phyloP scores from a whole-genome alignment of 1,139 yeast genomes.

The Yamadazyma atlantica region DNA sequence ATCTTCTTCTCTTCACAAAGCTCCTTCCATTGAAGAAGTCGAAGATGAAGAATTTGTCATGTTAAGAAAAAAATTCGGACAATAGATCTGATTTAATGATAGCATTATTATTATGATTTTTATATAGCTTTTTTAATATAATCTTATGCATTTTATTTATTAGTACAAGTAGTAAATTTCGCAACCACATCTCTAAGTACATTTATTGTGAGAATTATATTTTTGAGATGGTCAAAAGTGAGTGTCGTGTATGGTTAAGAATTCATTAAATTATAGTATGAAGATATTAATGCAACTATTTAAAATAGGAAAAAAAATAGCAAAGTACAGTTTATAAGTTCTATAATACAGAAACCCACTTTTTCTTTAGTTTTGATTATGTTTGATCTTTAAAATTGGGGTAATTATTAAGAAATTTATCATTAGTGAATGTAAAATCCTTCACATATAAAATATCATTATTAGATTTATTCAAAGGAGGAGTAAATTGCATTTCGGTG shows the following conservation, averaged over 20 bases:
- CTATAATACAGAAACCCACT: constrained; percentile 1
- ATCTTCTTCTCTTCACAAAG: constrained; percentile 16
- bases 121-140: background rate
- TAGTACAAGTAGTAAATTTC: background rate
- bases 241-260: background rate
- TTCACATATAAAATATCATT: constrained; percentile 40
- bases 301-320: background rate
- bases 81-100: constrained; percentile 9
- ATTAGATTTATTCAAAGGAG: constrained; percentile 23
- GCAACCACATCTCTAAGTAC: background rate
- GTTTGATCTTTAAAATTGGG: constrained; percentile 5
- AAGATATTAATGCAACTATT: background rate
- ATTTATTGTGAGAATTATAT: background rate
- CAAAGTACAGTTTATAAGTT: background rate
- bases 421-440: constrained; percentile 46
- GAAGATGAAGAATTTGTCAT: constrained; percentile 47
- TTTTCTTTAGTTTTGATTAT: too few relatives aligned
- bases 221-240: background rate
- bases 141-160: background rate
- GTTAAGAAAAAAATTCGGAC: constrained; percentile 41
- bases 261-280: background rate
- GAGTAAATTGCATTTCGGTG: constrained; percentile 67
- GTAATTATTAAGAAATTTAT: constrained; percentile 28
- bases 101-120: background rate
- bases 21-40: constrained; percentile 41